phyloP scores from a whole-genome alignment of 805 yeast species.

The Sugiyamaella qingdaonensis region DNA sequence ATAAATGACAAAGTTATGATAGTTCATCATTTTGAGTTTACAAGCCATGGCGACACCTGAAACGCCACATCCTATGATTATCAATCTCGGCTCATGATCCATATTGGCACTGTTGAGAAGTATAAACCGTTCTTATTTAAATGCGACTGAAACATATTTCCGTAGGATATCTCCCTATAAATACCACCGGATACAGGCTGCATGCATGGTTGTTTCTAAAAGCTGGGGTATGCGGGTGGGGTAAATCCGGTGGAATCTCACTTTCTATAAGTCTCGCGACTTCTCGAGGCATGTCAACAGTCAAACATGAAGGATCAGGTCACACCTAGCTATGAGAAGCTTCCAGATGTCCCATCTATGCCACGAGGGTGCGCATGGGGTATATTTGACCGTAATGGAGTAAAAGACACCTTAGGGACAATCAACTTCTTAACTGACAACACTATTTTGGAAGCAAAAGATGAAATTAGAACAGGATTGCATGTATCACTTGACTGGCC shows the following conservation, averaged over 20 bases:
- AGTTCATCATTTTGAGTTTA: constrained; percentile 16
- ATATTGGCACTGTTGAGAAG: not conserved
- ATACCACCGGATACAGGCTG: too few relatives aligned
- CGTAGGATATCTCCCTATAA: too few relatives aligned
- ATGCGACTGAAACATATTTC: too few relatives aligned
- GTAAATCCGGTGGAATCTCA: too few relatives aligned
- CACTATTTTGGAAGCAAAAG: constrained; percentile 9
- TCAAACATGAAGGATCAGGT: not conserved
- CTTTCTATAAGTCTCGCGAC: too few relatives aligned
- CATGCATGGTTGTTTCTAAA: too few relatives aligned
- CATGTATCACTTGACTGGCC: constrained; percentile 16
- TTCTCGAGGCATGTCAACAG: too few relatives aligned
- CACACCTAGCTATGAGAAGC: constrained; percentile 2
- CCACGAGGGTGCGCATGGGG: constrained; percentile 22
- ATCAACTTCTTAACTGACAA: constrained; percentile 11
- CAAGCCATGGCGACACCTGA: constrained; percentile 18
- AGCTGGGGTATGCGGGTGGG: too few relatives aligned
- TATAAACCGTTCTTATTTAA: too few relatives aligned
- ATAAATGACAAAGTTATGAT: constrained; percentile 23
- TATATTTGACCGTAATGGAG: constrained; percentile 13
- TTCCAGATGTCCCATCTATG: constrained; percentile 13
- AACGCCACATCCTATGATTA: constrained; percentile 19
- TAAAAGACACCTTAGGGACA: constrained; percentile 16
- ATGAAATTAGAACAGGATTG: constrained; percentile 14
- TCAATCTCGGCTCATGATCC: constrained; percentile 12